These are phyloP conservation scores for Bipolaris zeicola DNA, from an alignment of 2,329 filamentous ascomycete species.

Conservation along the genomic window DNA sequence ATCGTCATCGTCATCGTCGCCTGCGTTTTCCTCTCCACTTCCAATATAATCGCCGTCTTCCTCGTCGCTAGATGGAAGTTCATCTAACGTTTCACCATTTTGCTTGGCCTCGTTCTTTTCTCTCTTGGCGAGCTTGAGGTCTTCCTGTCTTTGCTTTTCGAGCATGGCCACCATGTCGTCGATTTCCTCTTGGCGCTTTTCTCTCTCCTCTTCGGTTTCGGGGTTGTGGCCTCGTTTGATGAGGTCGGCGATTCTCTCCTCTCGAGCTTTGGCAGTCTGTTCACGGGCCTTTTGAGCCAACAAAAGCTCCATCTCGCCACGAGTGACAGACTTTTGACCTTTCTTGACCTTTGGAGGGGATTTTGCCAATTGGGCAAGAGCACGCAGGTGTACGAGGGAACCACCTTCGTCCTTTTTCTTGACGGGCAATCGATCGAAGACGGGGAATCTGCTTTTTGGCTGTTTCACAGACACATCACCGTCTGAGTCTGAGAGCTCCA, in stretches of 20 bases:
- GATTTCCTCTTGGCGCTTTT: constrained; percentile 78
- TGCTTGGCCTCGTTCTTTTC: constrained; percentile 78
- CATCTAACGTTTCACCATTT: constrained; percentile 53
- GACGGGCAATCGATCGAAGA: constrained; percentile 72
- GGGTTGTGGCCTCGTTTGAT: constrained; percentile 79
- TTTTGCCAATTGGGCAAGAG: constrained; percentile 73
- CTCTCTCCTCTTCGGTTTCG: constrained; percentile 84
- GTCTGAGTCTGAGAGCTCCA: constrained; percentile 57
- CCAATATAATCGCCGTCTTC: constrained; percentile 60
- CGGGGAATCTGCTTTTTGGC: constrained; percentile 46
- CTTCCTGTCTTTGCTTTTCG: constrained; percentile 81
- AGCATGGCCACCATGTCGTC: constrained; percentile 75
- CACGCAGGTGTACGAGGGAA: constrained; percentile 71
- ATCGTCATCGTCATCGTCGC: constrained; percentile 47
- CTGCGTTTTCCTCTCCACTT: constrained; percentile 55
- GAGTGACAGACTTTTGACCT: constrained; percentile 65
- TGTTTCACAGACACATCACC: constrained; percentile 69
- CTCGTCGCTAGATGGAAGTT: constrained; percentile 58
- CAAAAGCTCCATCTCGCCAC: constrained; percentile 69
- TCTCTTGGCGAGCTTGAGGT: constrained; percentile 74
- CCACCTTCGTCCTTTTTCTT: constrained; percentile 67
- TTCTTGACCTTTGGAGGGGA: constrained; percentile 58
- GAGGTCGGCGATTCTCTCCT: constrained; percentile 76
- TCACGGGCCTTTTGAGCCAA: constrained; percentile 75
- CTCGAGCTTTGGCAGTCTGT: constrained; percentile 78